Evolutionary conservation across 2,329 filamentous ascomycete species (phyloP), one percentile per base, ranked within the genome.

Genomic region (Metarhizium guizhouense): DNA sequence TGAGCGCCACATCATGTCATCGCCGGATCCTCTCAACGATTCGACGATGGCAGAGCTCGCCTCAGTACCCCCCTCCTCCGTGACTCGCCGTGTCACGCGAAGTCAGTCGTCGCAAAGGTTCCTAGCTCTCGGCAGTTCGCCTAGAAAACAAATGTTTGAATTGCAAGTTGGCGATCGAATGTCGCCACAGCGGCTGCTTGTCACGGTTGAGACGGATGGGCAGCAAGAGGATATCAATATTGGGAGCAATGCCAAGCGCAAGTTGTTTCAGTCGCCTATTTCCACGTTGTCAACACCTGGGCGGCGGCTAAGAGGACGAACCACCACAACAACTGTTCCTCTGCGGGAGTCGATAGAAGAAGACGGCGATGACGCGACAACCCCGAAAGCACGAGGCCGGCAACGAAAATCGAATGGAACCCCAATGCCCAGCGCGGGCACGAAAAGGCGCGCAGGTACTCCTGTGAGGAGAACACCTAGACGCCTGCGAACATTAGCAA

Each of bases 121-220:
- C 59, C 57, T 69, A 25, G 68, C 74, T 36, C 63, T 74, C 55
- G 63, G 60, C 42, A 57, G 59, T 16, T 82, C 80, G 47, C 80
- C 81, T 43, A 71, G 78, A 51, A 83, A 81, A 68, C 79, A 77
- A 63, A 81, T 72, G 48, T 82, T 82, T 59, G 76, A 81, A 65
- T 74, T 83, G 38, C 78, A 82, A 59, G 77, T 80, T 30, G 79
- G 80, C 50, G 70, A 77, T 60, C 71, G 72, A 42, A 65, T 65
- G 49, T 74, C 78, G 50, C 78, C 80, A 3, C 78, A 82, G 64
- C 75, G 72, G 56, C 70, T 83, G 47, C 70, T 74, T 48, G 79
- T 82, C 53, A 83, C 81, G 10, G 78, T 82, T 53, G 79, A 83
- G 65, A 52, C 54, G 43, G 49, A 54, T n/a, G 56, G 29, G 8